Evolutionary conservation across 495 filamentous ascomycete species (phyloP).

Genomic region (Aspergillus affinis): DNA sequence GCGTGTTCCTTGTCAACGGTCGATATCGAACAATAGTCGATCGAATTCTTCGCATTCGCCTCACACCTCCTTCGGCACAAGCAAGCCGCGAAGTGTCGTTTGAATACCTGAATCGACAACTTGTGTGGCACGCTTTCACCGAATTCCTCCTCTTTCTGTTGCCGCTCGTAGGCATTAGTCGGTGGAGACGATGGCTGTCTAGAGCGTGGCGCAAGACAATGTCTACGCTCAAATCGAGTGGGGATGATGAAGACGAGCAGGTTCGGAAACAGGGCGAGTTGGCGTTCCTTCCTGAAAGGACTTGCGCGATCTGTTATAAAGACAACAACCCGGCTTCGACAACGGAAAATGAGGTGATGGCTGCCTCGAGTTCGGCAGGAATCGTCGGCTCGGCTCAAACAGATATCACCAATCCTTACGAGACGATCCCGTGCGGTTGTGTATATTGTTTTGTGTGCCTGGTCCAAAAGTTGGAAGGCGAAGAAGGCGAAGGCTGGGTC

Average conservation of each 20-base stretch:
- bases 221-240: constrained; percentile 54
- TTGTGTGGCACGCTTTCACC: constrained; percentile 98
- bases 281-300: constrained; percentile 84
- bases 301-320: constrained; percentile 96
- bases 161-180: constrained; percentile 86
- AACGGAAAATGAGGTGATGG: constrained; percentile 67
- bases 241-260: constrained; percentile 43
- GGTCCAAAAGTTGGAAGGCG: constrained; percentile 82
- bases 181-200: constrained; percentile 88
- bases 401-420: constrained; percentile 95
- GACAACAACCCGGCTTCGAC: constrained; percentile 74
- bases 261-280: constrained; percentile 67
- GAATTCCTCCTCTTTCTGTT: constrained; percentile 96
- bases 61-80: constrained; percentile 78
- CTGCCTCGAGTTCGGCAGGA: constrained; percentile 63
- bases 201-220: constrained; percentile 78
- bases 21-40: constrained; percentile 90
- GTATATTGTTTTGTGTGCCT: constrained; percentile 97
- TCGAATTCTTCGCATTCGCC: constrained; percentile 78
- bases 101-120: constrained; percentile 94
- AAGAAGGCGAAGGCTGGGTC: constrained; percentile 95
- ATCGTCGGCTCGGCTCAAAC: constrained; percentile 86
- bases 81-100: constrained; percentile 89
- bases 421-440: constrained; percentile 85
- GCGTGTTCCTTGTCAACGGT: constrained; percentile 86